These are phyloP conservation scores for Pleurotus giganteus DNA, from an alignment of 768 basidiomycete species.

Conservation along the genomic window DNA sequence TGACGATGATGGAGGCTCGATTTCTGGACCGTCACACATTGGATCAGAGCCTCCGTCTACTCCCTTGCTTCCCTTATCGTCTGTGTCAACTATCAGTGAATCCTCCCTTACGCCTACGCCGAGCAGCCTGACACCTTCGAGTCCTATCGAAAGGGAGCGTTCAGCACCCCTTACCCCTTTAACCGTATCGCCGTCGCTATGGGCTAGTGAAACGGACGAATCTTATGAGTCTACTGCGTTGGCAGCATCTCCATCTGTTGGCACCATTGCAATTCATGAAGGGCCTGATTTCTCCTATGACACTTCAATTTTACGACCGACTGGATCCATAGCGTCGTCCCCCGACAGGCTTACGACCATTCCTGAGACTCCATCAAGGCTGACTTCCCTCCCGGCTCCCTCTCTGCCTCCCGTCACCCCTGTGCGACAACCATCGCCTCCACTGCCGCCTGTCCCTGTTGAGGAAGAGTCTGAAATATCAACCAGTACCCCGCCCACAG, in stretches of 20 bases:
- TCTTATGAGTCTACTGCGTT: slow-evolving; percentile 81
- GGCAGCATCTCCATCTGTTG: slow-evolving; percentile 63
- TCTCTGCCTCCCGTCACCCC: slow-evolving; percentile 36
- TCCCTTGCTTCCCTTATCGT: slow-evolving; percentile 25
- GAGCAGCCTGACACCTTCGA: slow-evolving; percentile 26
- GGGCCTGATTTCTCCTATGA: slow-evolving; percentile 66
- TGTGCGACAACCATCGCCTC: slow-evolving; percentile 7
- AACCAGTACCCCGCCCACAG: not conserved
- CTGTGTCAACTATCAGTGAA: slow-evolving; percentile 36
- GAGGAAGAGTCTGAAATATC: slow-evolving; percentile 3
- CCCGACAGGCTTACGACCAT: slow-evolving; percentile 43
- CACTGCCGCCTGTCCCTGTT: slow-evolving; percentile 2
- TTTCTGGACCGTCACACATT: slow-evolving; percentile 5
- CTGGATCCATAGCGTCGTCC: slow-evolving; percentile 42
- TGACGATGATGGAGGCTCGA: slow-evolving; percentile 24
- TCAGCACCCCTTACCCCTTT: slow-evolving; percentile 6
- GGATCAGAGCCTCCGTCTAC: slow-evolving; percentile 22
- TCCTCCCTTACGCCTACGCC: slow-evolving; percentile 33
- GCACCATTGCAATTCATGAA: slow-evolving; percentile 54
- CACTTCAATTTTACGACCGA: slow-evolving; percentile 71
- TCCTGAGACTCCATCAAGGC: slow-evolving; percentile 34
- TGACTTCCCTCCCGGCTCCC: slow-evolving; percentile 24
- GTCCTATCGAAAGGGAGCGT: not conserved
- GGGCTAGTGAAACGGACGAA: slow-evolving; percentile 62
- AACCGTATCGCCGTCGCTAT: slow-evolving; percentile 32